Base-by-base conservation (phyloP, 2,329 filamentous ascomycete genomes). In the Xylariales sp. region DNA sequence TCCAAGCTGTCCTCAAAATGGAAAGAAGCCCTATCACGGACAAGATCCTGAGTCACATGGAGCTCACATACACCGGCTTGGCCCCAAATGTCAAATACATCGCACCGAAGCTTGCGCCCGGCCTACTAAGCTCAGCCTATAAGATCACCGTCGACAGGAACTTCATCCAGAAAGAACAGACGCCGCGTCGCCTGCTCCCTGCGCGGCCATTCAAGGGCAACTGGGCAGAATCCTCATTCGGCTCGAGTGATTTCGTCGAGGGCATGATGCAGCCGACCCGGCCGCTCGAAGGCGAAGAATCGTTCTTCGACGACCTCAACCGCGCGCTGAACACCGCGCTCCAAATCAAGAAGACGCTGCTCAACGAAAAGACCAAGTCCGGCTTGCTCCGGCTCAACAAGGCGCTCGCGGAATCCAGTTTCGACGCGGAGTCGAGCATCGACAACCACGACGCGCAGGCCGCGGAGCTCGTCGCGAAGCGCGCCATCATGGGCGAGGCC, bases 1-100 rank as follows among this genome's bases (percentile, higher is more conserved):
- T 60, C n/a, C 57, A 60, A 60, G 57, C 57, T n/a, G 46, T 60
- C 32, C 46, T 60, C 32, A 49, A 60, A 14, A 50, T 60, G 57
- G 57, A 60, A 10, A 10, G 41, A 5, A 60, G 16, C 12, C 43
- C 46, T 12, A 12, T 52, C 14, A 30, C 34, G 6, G 23, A 50
- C 3, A 60, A 50, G 45, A 52, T 60, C 32, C 10, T 50, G 14
- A 39, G 12, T 34, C 7, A 52, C 6, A 60, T 60, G 57, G n/a
- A 52, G 46, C 50, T 7, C 2, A 50, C 46, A 8, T 60, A 60
- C 46, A 50, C 32, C 14, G 43, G 30, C 34, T 43, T 60, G 18
- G 57, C 57, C n/a, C 57, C 57, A 30, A 50, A 60, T 28, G 57
- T 60, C 45, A 50, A 60, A 43, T 32, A 52, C 32, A 60, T 60